Evolutionary conservation across 2,329 filamentous ascomycete species (phyloP).

Genomic region (Diaporthe vaccinii): DNA sequence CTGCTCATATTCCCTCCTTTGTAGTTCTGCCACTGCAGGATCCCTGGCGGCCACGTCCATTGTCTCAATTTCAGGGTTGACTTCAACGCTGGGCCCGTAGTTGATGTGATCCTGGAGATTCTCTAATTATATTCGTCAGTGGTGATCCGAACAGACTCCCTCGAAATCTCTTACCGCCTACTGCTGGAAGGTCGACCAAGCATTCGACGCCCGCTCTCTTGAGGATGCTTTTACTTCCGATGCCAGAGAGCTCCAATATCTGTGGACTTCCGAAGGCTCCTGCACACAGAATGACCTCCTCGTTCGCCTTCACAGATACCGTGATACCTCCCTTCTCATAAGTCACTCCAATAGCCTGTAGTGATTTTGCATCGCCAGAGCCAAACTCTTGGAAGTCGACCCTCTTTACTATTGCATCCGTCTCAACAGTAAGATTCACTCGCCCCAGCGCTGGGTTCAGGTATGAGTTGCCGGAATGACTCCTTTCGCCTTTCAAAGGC

Average conservation of each 20-base stretch:
- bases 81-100: conserved; percentile 18
- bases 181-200: conserved; percentile 5
- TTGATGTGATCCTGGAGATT: conserved; percentile 16
- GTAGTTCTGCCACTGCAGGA: background rate
- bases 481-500: conserved; percentile 5
- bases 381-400: background rate
- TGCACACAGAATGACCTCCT: background rate
- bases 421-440: conserved; percentile 10
- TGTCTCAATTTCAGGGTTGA: conserved; percentile 3
- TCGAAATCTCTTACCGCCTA: background rate
- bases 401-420: background rate
- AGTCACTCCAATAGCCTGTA: conserved; percentile 4
- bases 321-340: conserved; percentile 12
- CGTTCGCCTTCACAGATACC: background rate
- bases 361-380: background rate
- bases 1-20: background rate
- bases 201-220: background rate
- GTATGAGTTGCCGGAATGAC: conserved; percentile 6
- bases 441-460: background rate
- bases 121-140: conserved; percentile 2
- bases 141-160: background rate
- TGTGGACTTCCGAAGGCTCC: background rate
- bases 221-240: background rate
- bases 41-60: background rate
- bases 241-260: conserved; percentile 6